These are phyloP conservation scores for Aspergillus udagawae DNA, from an alignment of 2,329 filamentous ascomycete genomes.

Conservation along the genomic window DNA sequence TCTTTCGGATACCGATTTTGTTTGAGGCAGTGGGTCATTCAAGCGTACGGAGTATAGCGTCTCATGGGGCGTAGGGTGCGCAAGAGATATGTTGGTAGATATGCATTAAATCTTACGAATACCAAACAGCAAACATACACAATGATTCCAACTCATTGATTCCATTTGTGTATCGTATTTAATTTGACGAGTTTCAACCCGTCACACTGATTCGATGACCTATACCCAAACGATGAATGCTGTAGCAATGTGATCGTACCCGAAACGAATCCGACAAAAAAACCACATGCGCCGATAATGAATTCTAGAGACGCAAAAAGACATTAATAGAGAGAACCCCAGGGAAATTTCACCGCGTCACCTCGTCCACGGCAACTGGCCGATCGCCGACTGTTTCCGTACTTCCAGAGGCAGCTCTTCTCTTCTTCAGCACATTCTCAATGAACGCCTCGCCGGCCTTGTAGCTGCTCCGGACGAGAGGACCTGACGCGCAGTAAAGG, in stretches of 20 bases:
- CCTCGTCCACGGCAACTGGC: slow-evolving; percentile 23
- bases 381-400: slow-evolving; percentile 25
- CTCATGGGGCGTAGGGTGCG: slow-evolving; percentile 10
- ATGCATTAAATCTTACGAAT: slow-evolving; percentile 6
- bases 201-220: not conserved
- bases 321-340: slow-evolving; percentile 2
- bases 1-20: not conserved
- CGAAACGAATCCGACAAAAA: not conserved
- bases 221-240: not conserved
- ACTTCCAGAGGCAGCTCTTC: slow-evolving; percentile 37
- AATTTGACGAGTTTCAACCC: not conserved
- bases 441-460: slow-evolving; percentile 99
- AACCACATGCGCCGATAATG: not conserved
- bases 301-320: slow-evolving; percentile 4
- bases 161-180: slow-evolving; percentile 8
- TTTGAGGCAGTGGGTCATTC: not conserved
- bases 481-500: slow-evolving; percentile 91
- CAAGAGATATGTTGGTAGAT: not conserved
- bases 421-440: slow-evolving; percentile 92
- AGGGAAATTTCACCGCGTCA: slow-evolving; percentile 23
- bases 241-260: not conserved
- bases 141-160: slow-evolving; percentile 5
- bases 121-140: slow-evolving; percentile 1
- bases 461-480: slow-evolving; percentile 89
- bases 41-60: not conserved